phyloP scores from a whole-genome alignment of 2,329 filamentous ascomycete genomes.

The Chalaropsis ovoidea region DNA sequence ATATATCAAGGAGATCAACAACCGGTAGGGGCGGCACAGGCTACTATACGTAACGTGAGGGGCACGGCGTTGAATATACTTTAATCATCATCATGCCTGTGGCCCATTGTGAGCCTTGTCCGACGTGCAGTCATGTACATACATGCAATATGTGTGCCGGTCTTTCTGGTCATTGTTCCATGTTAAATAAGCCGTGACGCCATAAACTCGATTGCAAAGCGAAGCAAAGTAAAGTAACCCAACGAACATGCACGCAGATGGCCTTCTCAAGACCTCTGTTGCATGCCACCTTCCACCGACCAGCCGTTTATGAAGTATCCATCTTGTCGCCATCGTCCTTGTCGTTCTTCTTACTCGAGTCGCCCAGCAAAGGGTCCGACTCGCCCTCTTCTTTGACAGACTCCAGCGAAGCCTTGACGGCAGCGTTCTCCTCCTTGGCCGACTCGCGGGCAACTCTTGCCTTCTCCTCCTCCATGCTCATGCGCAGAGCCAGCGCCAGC shows the following conservation, averaged over 20 bases:
- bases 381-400: conserved; percentile 73
- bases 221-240: conserved; percentile 16
- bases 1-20: conserved; percentile 66
- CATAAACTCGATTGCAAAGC: conserved; percentile 17
- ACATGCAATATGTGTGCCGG: background rate
- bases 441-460: conserved; percentile 64
- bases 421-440: conserved; percentile 51
- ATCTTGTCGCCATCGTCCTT: conserved; percentile 63
- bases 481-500: conserved; percentile 81
- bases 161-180: conserved; percentile 3
- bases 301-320: conserved; percentile 61
- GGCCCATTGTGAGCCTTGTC: too few species aligned
- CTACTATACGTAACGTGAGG: background rate
- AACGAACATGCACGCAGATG: conserved; percentile 11
- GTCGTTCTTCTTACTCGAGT: conserved; percentile 36
- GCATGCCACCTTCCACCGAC: conserved; percentile 24
- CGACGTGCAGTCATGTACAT: background rate
- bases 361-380: conserved; percentile 35
- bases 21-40: conserved; percentile 32
- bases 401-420: conserved; percentile 64
- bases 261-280: background rate
- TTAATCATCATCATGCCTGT: background rate
- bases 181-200: conserved; percentile 19
- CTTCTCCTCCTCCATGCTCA: conserved; percentile 98
- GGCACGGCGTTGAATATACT: background rate